Evolutionary conservation across 139 green algal genomes (phyloP).

Genomic region (Asterochloris sp.): DNA sequence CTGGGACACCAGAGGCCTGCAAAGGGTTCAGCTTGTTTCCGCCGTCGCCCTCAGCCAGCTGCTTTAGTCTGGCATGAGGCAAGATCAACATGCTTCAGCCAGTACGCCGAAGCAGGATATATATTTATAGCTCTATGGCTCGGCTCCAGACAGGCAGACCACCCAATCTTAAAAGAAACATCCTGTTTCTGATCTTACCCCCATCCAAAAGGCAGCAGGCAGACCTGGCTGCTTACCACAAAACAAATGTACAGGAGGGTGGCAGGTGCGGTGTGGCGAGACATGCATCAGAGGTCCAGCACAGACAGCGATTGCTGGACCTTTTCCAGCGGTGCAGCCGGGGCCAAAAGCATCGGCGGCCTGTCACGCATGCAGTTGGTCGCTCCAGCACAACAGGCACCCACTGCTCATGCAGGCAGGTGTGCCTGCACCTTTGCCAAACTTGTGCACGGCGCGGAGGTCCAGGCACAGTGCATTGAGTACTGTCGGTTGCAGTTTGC

Average conservation of each 20-base stretch:
- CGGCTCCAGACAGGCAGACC: background rate
- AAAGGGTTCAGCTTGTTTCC: background rate
- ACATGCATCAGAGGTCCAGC: too few species aligned
- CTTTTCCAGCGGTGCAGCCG: too few species aligned
- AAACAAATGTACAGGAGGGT: too few species aligned
- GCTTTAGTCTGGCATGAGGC: background rate
- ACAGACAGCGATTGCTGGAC: too few species aligned
- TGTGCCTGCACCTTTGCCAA: background rate
- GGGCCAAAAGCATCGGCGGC: background rate
- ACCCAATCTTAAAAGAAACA: background rate
- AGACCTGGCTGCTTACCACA: too few species aligned
- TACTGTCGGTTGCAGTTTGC: background rate
- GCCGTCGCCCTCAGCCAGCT: background rate
- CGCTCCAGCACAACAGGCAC: background rate
- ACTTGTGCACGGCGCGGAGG: constrained; percentile 1
- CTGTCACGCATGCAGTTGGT: background rate
- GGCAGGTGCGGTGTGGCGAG: too few species aligned
- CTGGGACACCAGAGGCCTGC: constrained; percentile 20
- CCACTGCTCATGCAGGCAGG: background rate
- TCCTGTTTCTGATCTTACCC: background rate
- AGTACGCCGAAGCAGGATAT: background rate
- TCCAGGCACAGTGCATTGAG: background rate
- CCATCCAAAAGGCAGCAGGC: background rate
- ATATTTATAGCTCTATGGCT: background rate
- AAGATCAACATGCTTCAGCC: background rate